These are phyloP conservation scores for Kuraishia ogatae DNA, from an alignment of 805 yeast genomes.

Conservation along the genomic window DNA sequence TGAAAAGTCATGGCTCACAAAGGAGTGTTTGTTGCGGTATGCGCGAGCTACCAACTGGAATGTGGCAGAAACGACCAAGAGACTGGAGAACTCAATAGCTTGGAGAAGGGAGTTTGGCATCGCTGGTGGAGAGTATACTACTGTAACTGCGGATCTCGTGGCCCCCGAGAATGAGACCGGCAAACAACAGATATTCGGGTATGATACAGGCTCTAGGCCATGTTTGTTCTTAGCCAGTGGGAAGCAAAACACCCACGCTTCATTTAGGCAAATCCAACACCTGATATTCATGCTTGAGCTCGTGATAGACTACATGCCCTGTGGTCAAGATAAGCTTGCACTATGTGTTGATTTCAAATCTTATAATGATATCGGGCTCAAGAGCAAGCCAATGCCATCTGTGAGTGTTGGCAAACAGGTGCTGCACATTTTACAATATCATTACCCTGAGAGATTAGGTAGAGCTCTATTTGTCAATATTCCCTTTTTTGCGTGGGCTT, in stretches of 20 bases:
- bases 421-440: constrained; percentile 77
- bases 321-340: constrained; percentile 83
- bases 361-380: constrained; percentile 35
- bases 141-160: constrained; percentile 38
- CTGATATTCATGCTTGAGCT: constrained; percentile 81
- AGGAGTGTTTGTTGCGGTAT: constrained; percentile 86
- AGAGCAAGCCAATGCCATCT: constrained; percentile 63
- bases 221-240: constrained; percentile 81
- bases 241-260: constrained; percentile 78
- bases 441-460: constrained; percentile 87
- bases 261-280: constrained; percentile 79
- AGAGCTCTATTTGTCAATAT: constrained; percentile 77
- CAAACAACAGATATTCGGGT: constrained; percentile 77
- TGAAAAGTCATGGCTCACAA: constrained; percentile 89
- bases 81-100: constrained; percentile 69
- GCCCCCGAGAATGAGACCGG: constrained; percentile 72
- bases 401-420: constrained; percentile 76
- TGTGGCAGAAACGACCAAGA: constrained; percentile 54
- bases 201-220: constrained; percentile 74
- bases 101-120: constrained; percentile 96
- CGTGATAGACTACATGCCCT: constrained; percentile 81
- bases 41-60: constrained; percentile 93
- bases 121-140: constrained; percentile 30
- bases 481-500: constrained; percentile 87
- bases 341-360: constrained; percentile 79